phyloP scores from a whole-genome alignment of 139 green algal genomes.

The Coelastrella sp. region DNA sequence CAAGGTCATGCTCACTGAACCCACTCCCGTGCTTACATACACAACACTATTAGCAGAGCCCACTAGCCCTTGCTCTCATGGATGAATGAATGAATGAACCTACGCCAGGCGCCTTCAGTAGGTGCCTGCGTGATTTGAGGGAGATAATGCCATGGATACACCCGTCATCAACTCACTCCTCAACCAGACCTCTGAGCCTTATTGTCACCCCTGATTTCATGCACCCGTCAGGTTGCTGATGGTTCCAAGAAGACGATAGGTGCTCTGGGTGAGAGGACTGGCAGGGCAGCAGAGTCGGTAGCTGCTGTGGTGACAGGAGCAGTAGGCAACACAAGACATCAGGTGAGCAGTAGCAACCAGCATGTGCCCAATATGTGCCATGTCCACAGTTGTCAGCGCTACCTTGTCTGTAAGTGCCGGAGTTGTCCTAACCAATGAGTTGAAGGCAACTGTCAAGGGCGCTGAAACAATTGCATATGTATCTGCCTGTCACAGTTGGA shows the following conservation, averaged over 20 bases:
- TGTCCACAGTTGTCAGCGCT: neutral
- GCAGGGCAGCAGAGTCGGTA: constrained; percentile 29
- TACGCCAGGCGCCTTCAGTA: no score
- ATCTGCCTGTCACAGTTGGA: constrained; percentile 30
- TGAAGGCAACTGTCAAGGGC: neutral
- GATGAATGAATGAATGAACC: no score
- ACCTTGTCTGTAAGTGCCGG: neutral
- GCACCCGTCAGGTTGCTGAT: constrained; percentile 37
- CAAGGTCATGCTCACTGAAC: no score
- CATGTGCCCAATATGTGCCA: neutral
- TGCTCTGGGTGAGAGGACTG: constrained; percentile 31
- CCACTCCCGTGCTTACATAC: no score
- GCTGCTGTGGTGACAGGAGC: constrained; percentile 28
- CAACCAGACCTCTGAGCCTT: neutral
- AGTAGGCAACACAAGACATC: constrained; percentile 26
- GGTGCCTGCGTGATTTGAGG: no score
- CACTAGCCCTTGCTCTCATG: no score
- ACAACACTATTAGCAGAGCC: no score
- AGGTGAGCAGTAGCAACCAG: neutral
- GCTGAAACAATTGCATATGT: neutral
- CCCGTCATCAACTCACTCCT: no score
- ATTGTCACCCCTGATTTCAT: neutral
- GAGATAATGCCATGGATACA: no score
- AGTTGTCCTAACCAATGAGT: neutral
- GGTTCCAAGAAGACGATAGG: constrained; percentile 36